Percentiles rank a stretch among this genome's conserved stretches.
phyloP scores from a whole-genome alignment of 805 yeast genomes.

The Hanseniaspora mollemarum region DNA sequence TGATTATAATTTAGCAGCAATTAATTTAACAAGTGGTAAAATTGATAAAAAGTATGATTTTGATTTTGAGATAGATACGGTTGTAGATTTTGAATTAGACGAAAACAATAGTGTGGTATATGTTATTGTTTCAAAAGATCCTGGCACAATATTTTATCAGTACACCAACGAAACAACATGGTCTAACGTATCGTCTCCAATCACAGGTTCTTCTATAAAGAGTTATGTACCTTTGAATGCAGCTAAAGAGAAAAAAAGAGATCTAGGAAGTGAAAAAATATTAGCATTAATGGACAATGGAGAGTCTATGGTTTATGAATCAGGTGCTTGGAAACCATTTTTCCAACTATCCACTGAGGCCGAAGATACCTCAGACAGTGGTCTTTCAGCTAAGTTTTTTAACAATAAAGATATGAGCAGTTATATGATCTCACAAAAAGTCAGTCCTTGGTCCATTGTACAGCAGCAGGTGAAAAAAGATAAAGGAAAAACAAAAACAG shows the following conservation, averaged over 20 bases:
- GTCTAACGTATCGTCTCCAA: conserved; percentile 1
- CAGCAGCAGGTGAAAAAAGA: conserved; percentile 17
- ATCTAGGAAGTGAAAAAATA: conserved; percentile 16
- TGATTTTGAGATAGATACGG: conserved; percentile 4
- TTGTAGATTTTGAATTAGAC: conserved; percentile 19
- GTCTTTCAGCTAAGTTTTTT: conserved; percentile 27
- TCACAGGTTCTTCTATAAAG: neutral
- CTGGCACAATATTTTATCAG: conserved; percentile 31
- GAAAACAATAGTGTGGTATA: conserved; percentile 30
- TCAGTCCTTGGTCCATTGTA: conserved; percentile 24
- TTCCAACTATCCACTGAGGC: conserved; percentile 16
- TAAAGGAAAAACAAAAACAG: conserved; percentile 32
- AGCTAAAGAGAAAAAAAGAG: neutral
- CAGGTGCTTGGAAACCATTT: conserved; percentile 24
- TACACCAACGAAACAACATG: conserved; percentile 5
- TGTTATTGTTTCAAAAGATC: conserved; percentile 38
- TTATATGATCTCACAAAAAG: conserved; percentile 20
- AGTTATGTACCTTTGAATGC: neutral
- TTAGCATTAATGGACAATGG: conserved; percentile 19
- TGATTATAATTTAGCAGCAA: conserved; percentile 27
- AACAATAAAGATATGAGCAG: conserved; percentile 31
- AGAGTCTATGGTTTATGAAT: conserved; percentile 22
- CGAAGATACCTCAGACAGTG: conserved; percentile 18
- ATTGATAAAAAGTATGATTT: neutral
- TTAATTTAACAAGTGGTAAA: conserved; percentile 34